These are phyloP conservation scores for Paracorniculantispora psalliotae DNA, from an alignment of 2,329 filamentous ascomycete species.

Conservation along the genomic window DNA sequence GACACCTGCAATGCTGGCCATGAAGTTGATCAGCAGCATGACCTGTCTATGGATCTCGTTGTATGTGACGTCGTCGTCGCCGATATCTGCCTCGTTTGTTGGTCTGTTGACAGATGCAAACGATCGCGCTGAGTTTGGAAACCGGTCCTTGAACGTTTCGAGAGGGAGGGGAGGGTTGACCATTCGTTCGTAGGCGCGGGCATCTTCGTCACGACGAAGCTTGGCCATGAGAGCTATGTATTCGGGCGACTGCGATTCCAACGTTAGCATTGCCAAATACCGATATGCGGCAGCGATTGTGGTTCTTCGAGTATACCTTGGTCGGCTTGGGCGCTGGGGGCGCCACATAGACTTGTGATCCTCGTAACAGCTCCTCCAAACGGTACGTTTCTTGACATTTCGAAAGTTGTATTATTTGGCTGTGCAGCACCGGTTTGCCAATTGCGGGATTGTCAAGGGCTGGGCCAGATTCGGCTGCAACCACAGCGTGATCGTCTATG, in stretches of 20 bases:
- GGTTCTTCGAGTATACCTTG: neutral
- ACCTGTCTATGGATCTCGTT: constrained; percentile 76
- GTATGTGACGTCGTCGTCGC: constrained; percentile 62
- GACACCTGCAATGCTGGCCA: constrained; percentile 78
- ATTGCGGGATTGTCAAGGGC: constrained; percentile 44
- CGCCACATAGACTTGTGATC: constrained; percentile 68
- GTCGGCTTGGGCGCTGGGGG: constrained; percentile 72
- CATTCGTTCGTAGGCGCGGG: constrained; percentile 77
- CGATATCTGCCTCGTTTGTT: constrained; percentile 39
- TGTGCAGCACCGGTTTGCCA: constrained; percentile 67
- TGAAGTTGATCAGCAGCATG: constrained; percentile 81
- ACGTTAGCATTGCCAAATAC: constrained; percentile 26
- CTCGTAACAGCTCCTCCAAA: constrained; percentile 67
- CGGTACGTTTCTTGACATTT: constrained; percentile 43
- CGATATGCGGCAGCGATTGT: constrained; percentile 52
- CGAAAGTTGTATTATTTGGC: constrained; percentile 61
- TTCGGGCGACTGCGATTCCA: constrained; percentile 58
- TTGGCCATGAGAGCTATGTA: constrained; percentile 85
- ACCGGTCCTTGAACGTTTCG: constrained; percentile 57
- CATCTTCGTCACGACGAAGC: constrained; percentile 77
- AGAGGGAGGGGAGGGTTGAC: constrained; percentile 51
- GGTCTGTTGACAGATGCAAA: constrained; percentile 52
- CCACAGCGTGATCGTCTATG: constrained; percentile 18
- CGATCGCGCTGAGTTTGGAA: constrained; percentile 49
- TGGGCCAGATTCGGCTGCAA: constrained; percentile 33